Evolutionary conservation across 768 basidiomycete species (phyloP).

Genomic region (Phanerochaete sordida): DNA sequence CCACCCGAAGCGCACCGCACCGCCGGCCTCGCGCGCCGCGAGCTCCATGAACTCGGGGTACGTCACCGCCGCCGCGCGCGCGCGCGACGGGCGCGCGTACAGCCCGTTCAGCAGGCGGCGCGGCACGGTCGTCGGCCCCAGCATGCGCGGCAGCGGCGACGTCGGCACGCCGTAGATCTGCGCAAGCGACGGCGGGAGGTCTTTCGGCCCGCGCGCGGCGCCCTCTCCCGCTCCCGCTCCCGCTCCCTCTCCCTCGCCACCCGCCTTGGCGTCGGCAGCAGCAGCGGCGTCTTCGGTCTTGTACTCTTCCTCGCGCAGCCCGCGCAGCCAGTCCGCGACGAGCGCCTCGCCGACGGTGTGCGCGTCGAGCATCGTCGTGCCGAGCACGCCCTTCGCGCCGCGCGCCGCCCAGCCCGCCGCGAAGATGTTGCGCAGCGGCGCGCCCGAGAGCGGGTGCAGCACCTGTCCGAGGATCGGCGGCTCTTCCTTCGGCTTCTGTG

Average conservation of each 20-base stretch:
- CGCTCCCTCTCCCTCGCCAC: constrained; percentile 12
- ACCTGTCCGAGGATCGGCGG: constrained; percentile 39
- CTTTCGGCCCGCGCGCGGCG: background rate
- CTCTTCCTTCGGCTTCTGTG: too few species aligned
- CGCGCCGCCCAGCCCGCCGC: constrained; percentile 92
- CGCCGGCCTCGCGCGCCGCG: constrained; percentile 62
- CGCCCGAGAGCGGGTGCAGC: constrained; percentile 29
- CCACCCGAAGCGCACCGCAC: background rate
- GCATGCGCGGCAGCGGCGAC: background rate
- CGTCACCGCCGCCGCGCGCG: constrained; percentile 43
- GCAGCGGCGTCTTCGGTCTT: background rate
- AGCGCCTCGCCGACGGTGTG: constrained; percentile 64
- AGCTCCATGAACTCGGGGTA: constrained; percentile 77
- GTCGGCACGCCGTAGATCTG: background rate
- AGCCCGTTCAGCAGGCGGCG: constrained; percentile 30
- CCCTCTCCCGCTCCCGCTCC: constrained; percentile 8
- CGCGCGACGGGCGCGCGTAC: constrained; percentile 46
- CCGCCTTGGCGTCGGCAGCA: constrained; percentile 8
- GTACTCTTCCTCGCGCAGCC: background rate
- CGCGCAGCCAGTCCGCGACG: background rate
- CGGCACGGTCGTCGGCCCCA: constrained; percentile 29
- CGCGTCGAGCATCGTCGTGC: constrained; percentile 90
- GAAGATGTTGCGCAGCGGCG: constrained; percentile 61
- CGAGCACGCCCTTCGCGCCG: constrained; percentile 89
- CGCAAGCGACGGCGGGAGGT: background rate